phyloP scores from a whole-genome alignment of 139 green algal genomes.

The Desmodesmus armatus region DNA sequence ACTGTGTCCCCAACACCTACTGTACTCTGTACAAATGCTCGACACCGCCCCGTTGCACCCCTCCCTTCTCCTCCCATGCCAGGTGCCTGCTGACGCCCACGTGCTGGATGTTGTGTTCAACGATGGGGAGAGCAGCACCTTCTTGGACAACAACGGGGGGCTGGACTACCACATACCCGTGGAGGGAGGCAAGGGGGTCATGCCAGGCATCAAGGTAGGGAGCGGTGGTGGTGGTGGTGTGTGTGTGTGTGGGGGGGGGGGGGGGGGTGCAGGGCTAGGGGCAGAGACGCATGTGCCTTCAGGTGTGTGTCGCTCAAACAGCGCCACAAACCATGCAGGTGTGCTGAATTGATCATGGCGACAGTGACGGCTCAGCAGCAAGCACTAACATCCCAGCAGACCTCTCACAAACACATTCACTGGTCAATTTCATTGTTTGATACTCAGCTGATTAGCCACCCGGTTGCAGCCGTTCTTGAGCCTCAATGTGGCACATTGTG shows the following conservation, averaged over 20 bases:
- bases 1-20: too few relatives aligned
- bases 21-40: too few relatives aligned
- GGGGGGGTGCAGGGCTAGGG: too few relatives aligned
- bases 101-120: conserved; percentile 92
- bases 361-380: not conserved
- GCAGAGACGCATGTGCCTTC: too few relatives aligned
- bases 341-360: not conserved
- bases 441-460: too few relatives aligned
- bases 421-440: too few relatives aligned
- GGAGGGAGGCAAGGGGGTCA: conserved; percentile 52
- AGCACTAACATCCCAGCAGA: not conserved
- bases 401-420: not conserved
- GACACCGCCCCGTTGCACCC: too few relatives aligned
- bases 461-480: too few relatives aligned
- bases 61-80: not conserved
- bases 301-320: too few relatives aligned
- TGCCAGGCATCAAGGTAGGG: conserved; percentile 63
- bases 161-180: conserved; percentile 96
- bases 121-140: conserved; percentile 66
- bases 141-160: conserved; percentile 94
- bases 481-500: too few relatives aligned
- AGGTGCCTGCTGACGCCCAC: conserved; percentile 86
- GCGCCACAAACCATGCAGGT: not conserved
- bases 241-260: too few relatives aligned
- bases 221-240: not conserved